Conservation (phyloP, 192 early-diverging fungal genomes). For the Geosiphon pyriformis region DNA sequence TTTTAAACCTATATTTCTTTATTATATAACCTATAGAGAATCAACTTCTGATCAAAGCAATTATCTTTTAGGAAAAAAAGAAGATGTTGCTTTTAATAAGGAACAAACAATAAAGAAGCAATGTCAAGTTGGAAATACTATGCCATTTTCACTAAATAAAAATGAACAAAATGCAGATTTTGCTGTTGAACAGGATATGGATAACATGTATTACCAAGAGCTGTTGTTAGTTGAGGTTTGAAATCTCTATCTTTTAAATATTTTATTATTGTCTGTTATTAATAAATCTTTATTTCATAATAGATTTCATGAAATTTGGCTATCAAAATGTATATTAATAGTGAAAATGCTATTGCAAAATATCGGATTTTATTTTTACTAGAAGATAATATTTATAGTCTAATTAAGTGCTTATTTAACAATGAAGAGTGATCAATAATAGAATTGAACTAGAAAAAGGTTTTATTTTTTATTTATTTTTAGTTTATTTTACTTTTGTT, state of each 20-base stretch:
- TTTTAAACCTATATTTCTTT: slow-evolving; percentile 5
- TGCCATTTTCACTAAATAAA: slow-evolving; percentile 15
- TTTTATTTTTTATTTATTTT: slow-evolving; percentile 14
- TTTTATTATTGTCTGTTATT: slow-evolving; percentile 26
- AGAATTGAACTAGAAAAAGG: slow-evolving; percentile 5
- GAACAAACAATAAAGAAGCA: slow-evolving; percentile 23
- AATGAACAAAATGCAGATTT: slow-evolving; percentile 24
- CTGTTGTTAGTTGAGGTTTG: slow-evolving; percentile 21
- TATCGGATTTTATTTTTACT: slow-evolving; percentile 14
- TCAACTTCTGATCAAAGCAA: slow-evolving; percentile 10
- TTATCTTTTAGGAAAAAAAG: slow-evolving; percentile 12
- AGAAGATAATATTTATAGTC: not conserved
- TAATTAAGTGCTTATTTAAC: not conserved
- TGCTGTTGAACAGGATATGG: slow-evolving; percentile 16
- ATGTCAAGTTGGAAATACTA: slow-evolving; percentile 16
- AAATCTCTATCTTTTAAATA: slow-evolving; percentile 25
- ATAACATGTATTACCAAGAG: slow-evolving; percentile 26
- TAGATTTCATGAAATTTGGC: slow-evolving; percentile 25
- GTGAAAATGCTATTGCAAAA: slow-evolving; percentile 10
- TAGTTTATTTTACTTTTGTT: slow-evolving; percentile 5
- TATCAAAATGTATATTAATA: slow-evolving; percentile 19
- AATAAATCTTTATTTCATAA: slow-evolving; percentile 20
- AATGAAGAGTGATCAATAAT: slow-evolving; percentile 8
- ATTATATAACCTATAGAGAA: slow-evolving; percentile 17
- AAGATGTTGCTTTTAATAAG: slow-evolving; percentile 7